Evolutionary conservation across 495 filamentous ascomycete species (phyloP), one percentile per base, ranked within the genome.

Genomic region (Penicillium macrosclerotiorum): DNA sequence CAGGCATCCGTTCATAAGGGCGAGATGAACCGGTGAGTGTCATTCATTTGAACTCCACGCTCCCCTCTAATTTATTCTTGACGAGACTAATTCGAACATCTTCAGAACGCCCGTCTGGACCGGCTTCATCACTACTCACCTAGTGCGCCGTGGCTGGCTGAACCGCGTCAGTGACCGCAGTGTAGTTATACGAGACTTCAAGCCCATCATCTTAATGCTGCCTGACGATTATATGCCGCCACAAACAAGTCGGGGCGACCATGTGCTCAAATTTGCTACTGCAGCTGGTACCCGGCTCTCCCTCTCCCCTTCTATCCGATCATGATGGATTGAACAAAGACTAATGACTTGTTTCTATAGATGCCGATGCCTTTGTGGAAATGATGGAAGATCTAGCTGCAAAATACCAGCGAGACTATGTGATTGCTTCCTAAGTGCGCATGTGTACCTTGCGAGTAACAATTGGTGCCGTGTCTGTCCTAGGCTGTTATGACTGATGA

Each of bases 101-200:
- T 14, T 26, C 46, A 77, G 72, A 16, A 63, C 68, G 2, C 86
- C 86, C 0, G 78, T 89, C 16, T 90, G 86, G 86, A 89, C 83
- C 4, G 85, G 86, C 1, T 90, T 89, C 52, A 80, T 89, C 23
- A 87, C 84, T 0, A 70, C 79, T 12, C 71, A 79, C 37, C 73
- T 80, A 12, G 67, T 66, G 17, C 78, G 77, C 3, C 68, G 70
- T 1, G 69, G 66, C 2, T 89, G 84, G 84, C 60, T 88, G 16
- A 71, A 68, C 5, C 68, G 65, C 3, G 60, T 67, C 6, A 74
- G 75, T 7, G 53, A 63, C 9, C 76, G 72, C 25, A 74, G 77
- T 6, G 66, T 89, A 24, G 70, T 82, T 54, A 60, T 90, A 6
- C 76, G 77, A 12, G 78, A 84, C 37, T 60, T 88, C 18, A 74